These are phyloP conservation scores for Cryomyces minteri DNA, from an alignment of 495 filamentous ascomycete species.

Conservation along the genomic window DNA sequence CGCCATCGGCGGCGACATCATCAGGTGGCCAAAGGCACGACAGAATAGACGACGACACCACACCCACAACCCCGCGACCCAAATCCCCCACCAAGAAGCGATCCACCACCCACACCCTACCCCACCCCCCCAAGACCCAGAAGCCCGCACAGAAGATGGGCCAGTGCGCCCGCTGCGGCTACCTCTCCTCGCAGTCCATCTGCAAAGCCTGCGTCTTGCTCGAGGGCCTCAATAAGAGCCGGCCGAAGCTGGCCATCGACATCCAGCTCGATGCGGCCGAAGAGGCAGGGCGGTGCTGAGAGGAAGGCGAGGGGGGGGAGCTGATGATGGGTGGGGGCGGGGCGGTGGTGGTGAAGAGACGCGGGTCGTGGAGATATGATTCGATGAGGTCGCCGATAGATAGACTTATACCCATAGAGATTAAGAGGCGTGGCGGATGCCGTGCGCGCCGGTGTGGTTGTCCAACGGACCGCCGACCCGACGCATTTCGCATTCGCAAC, in stretches of 20 bases:
- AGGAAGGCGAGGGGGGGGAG: too few relatives aligned
- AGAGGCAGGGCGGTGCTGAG: neutral
- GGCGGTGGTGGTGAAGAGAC: too few relatives aligned
- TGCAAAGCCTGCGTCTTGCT: slow-evolving; percentile 89
- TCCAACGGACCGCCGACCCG: too few relatives aligned
- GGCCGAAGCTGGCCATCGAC: slow-evolving; percentile 38
- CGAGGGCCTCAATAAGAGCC: slow-evolving; percentile 80
- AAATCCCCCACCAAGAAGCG: slow-evolving; percentile 2
- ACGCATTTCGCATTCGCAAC: too few relatives aligned
- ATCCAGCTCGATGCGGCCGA: neutral
- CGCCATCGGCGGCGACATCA: neutral
- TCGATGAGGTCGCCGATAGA: too few relatives aligned
- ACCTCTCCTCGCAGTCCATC: slow-evolving; percentile 85
- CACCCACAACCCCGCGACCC: neutral
- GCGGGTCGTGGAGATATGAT: too few relatives aligned
- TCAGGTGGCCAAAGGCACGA: neutral
- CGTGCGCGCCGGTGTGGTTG: too few relatives aligned
- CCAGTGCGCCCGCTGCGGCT: slow-evolving; percentile 74
- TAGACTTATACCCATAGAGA: too few relatives aligned
- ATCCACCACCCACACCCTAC: slow-evolving; percentile 1
- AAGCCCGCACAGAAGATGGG: slow-evolving; percentile 46
- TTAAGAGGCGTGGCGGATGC: too few relatives aligned
- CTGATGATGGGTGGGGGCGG: too few relatives aligned
- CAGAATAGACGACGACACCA: neutral
- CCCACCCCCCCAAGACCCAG: slow-evolving; percentile 21